Evolutionary conservation across 2,329 filamentous ascomycete genomes (phyloP).

Genomic region (Akanthomyces lecanii): DNA sequence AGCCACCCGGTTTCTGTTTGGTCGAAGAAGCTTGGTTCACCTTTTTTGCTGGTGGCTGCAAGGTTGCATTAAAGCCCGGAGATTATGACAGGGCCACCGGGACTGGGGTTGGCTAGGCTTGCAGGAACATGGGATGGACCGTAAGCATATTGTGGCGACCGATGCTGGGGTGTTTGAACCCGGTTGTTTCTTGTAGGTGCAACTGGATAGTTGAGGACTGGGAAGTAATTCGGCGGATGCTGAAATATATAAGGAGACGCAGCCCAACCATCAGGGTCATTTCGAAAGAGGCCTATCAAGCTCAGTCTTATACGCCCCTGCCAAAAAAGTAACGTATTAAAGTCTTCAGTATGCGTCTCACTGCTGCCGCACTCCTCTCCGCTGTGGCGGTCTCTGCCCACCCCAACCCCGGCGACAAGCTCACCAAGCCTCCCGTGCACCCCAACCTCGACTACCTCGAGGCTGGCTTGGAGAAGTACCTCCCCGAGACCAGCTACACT

Average conservation of each 20-base stretch:
- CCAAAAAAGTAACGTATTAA: background rate
- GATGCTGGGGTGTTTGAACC: background rate
- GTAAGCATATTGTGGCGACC: constrained; percentile 5
- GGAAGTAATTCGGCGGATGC: background rate
- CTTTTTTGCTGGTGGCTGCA: background rate
- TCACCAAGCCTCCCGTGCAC: constrained; percentile 11
- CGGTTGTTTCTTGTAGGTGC: background rate
- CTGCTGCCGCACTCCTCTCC: constrained; percentile 6
- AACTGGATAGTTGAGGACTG: background rate
- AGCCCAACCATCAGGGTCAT: constrained; percentile 2
- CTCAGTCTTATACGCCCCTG: background rate
- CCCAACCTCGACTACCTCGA: constrained; percentile 13
- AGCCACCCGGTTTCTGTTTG: background rate
- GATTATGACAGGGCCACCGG: background rate
- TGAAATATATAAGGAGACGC: background rate
- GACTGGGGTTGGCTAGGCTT: background rate
- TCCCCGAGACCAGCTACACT: constrained; percentile 11
- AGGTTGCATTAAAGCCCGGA: background rate
- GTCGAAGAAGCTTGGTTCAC: background rate
- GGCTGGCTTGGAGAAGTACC: constrained; percentile 5
- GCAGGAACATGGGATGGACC: background rate
- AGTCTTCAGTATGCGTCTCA: constrained; percentile 8
- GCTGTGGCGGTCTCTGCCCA: constrained; percentile 12
- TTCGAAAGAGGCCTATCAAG: background rate
- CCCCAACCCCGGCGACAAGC: constrained; percentile 5